Evolutionary conservation across 768 basidiomycete genomes (phyloP), one percentile per base, ranked within the genome.

Genomic region (Leccinum olivaceopallidum): DNA sequence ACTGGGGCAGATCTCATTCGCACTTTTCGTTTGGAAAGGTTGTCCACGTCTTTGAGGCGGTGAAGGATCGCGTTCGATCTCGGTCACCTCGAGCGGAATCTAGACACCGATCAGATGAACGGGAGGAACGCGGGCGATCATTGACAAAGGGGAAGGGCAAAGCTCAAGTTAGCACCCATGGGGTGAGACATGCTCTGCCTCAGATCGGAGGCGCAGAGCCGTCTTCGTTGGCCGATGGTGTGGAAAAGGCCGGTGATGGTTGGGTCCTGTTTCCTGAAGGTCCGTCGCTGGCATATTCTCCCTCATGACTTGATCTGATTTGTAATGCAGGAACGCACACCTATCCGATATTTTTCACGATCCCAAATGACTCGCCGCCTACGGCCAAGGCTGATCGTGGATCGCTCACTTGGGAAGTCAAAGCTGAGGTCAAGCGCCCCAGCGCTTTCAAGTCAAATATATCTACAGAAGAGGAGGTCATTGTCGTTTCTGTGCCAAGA

Each of bases 181-280:
- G 30, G 7, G 32, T 48, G 37, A 32, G 16, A 48, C 67, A 22
- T 37, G 61, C 20, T 13, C 28, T 62, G 62, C 70, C 70, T 59
- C 69, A 71, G 60, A 72, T 59, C 13, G 54, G 75, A 47, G 69
- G 80, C 32, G 71, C 79, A 5, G 81, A 66, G 39, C 18, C 26
- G 36, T 16, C 26, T 42, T 37, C 58, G 59, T 55, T 32, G 66
- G 60, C 56, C 53, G 63, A 59, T 20, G 64, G 30, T 47, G 58
- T 20, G 51, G 63, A 51, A 73, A 79, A 57, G 77, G 78, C 32
- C 5, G 79, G 78, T 13, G 76, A 81, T 55, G 80, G 81, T 5
- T 98, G 94, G 93, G 88, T 89, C 70, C 89, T 95, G 72, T 96
- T 96, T 73, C 85, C 87, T 67, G 87, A 90, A 77, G 95, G 94